phyloP scores from a whole-genome alignment of 1,284 basidiomycete species.

The Agroathelia rolfsii region DNA sequence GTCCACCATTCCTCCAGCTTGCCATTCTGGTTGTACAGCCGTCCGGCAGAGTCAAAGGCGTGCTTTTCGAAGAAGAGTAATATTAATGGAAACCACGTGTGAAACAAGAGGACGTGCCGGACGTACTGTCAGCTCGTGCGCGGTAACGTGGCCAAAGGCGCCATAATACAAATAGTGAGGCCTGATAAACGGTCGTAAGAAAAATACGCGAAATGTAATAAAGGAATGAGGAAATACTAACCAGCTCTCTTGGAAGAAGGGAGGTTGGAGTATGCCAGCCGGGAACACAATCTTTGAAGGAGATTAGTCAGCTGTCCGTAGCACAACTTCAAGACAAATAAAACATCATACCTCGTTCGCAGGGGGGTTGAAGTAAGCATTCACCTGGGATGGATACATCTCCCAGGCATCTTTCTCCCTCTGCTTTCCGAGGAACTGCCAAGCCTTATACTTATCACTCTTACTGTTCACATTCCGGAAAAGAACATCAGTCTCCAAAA shows the following conservation, averaged over 20 bases:
- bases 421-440: conserved; percentile 67
- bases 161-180: conserved; percentile 86
- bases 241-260: conserved; percentile 86
- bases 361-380: conserved; percentile 75
- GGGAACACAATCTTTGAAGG: conserved; percentile 83
- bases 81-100: conserved; percentile 1
- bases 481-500: conserved; percentile 9
- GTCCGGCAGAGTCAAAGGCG: conserved; percentile 88
- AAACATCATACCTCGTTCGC: conserved; percentile 53
- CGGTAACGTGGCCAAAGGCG: conserved; percentile 81
- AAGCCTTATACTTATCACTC: conserved; percentile 53
- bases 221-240: conserved; percentile 23
- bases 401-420: conserved; percentile 79
- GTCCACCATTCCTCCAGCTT: conserved; percentile 88
- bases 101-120: conserved; percentile 1
- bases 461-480: no score
- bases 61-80: conserved; percentile 40
- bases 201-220: conserved; percentile 1
- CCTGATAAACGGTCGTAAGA: conserved; percentile 30
- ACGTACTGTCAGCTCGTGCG: conserved; percentile 79
- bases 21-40: conserved; percentile 71
- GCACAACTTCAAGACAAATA: background rate
- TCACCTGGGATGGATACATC: conserved; percentile 77
- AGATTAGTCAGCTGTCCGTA: conserved; percentile 2
- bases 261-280: conserved; percentile 88